A percentile compares a stretch with the other conserved stretches of the same genome.
Conservation (phyloP, 306 rosid genomes). For the Neltuma alba region DNA sequence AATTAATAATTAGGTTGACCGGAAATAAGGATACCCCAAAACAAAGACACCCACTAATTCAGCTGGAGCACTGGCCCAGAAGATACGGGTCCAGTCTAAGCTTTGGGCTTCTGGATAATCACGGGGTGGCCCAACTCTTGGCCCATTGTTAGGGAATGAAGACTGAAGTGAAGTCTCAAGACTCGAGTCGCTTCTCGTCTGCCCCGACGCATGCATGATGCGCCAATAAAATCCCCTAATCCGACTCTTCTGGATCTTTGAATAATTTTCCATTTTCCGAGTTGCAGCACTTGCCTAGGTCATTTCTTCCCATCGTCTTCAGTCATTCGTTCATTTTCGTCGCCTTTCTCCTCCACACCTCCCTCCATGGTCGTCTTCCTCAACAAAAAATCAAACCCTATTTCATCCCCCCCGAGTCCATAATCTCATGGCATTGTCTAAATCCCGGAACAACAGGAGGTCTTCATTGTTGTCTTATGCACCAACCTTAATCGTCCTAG, state of each 20-base stretch:
- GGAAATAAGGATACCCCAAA: neutral
- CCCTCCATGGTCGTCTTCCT: conserved; percentile 29
- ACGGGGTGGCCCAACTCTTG: neutral
- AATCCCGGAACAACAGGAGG: conserved; percentile 63
- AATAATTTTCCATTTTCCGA: conserved; percentile 48
- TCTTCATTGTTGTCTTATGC: conserved; percentile 64
- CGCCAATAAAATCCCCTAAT: conserved; percentile 43
- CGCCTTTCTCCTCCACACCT: conserved; percentile 32
- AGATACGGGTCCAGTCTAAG: neutral
- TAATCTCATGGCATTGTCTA: conserved; percentile 58
- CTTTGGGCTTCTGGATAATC: neutral
- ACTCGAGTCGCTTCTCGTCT: too few species aligned
- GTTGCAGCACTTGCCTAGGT: conserved; percentile 35
- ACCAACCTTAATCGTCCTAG: conserved; percentile 56
- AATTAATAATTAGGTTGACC: neutral
- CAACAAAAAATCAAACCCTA: conserved; percentile 8
- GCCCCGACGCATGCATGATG: neutral
- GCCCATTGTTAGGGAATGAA: neutral
- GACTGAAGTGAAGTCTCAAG: neutral
- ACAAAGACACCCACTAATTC: neutral
- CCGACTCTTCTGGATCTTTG: conserved; percentile 79
- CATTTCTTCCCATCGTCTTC: conserved; percentile 19
- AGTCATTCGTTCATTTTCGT: neutral
- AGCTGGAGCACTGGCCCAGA: neutral
- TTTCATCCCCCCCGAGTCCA: neutral